phyloP scores from a whole-genome alignment of 768 basidiomycete genomes.

The Tricholoma hemisulphureum region DNA sequence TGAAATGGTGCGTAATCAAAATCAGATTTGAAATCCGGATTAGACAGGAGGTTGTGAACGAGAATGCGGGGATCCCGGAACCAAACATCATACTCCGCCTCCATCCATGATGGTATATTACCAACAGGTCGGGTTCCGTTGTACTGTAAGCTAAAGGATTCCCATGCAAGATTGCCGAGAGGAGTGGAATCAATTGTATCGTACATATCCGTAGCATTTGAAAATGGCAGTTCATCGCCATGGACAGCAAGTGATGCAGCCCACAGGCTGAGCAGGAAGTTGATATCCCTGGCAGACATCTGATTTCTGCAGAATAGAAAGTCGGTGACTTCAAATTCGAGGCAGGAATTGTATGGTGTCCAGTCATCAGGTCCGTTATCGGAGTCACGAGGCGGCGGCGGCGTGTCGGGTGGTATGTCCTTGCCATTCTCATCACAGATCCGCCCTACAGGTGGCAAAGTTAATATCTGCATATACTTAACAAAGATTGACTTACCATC shows the following conservation, averaged over 20 bases:
- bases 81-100: too few relatives aligned
- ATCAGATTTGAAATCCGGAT: not conserved
- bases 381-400: too few relatives aligned
- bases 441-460: too few relatives aligned
- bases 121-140: not conserved
- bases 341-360: not conserved
- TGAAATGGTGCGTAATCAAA: not conserved
- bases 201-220: not conserved
- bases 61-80: too few relatives aligned
- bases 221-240: not conserved
- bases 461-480: too few relatives aligned
- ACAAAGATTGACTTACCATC: not conserved
- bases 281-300: not conserved
- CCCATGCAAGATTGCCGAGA: too few relatives aligned
- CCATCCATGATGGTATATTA: conserved; percentile 1
- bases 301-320: not conserved
- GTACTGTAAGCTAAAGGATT: too few relatives aligned
- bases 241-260: conserved; percentile 1
- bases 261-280: conserved; percentile 17
- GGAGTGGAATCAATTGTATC: conserved; percentile 4
- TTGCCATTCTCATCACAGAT: too few relatives aligned
- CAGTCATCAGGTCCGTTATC: too few relatives aligned
- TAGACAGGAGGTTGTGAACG: not conserved
- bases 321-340: not conserved
- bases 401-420: too few relatives aligned